Evolutionary conservation across 129 eudicot species (phyloP).

Genomic region (Flaveria robusta): DNA sequence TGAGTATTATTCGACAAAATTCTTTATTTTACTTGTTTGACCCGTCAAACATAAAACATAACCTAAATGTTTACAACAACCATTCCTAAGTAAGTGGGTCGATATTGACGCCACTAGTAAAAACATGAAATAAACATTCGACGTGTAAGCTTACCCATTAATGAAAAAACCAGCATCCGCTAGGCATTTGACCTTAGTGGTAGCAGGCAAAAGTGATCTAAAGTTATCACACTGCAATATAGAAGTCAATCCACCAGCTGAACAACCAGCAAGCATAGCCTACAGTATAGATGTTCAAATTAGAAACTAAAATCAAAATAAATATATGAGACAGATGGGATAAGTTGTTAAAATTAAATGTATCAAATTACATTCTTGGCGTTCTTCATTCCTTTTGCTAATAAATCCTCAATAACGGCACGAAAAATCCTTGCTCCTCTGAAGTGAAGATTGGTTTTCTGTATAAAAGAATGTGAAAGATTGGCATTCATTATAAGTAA

Average conservation of each 20-base stretch:
- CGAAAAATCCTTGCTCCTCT: conserved; percentile 86
- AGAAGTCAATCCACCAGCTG: conserved; percentile 92
- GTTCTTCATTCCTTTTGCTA: conserved; percentile 89
- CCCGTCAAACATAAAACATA: background rate
- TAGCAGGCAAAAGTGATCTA: conserved; percentile 61
- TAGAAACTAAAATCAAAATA: conserved; percentile 12
- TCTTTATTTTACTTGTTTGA: background rate
- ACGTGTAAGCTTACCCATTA: conserved; percentile 57
- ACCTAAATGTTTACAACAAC: background rate
- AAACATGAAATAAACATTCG: conserved; percentile 8
- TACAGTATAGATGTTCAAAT: conserved; percentile 18
- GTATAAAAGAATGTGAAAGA: conserved; percentile 5
- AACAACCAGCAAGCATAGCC: conserved; percentile 92
- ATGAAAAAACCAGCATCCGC: conserved; percentile 94
- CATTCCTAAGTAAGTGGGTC: background rate
- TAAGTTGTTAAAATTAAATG: conserved; percentile 18
- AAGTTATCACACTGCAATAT: conserved; percentile 87
- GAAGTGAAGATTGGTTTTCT: conserved; percentile 78
- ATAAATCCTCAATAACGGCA: conserved; percentile 79
- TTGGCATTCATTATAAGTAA: background rate
- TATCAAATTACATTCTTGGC: conserved; percentile 62
- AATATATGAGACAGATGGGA: background rate
- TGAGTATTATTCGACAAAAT: background rate
- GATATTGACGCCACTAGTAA: background rate
- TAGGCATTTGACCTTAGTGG: conserved; percentile 82